Evolutionary conservation across 2,329 filamentous ascomycete genomes (phyloP).

Genomic region (Aspergillus jensenii): DNA sequence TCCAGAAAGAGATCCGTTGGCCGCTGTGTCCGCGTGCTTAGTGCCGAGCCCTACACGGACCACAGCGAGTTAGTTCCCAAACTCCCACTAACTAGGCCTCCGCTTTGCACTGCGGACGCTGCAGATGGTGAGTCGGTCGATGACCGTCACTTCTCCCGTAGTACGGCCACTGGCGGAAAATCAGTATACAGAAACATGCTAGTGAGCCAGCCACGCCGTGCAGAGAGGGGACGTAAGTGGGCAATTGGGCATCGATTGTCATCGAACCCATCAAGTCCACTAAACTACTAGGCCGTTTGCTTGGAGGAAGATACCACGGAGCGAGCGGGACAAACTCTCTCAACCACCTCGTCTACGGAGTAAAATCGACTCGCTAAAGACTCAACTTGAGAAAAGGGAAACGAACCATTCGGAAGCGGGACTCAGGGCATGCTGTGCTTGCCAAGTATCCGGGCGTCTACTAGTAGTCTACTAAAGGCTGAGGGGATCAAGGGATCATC

Average conservation of each 20-base stretch:
- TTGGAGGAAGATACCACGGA: neutral
- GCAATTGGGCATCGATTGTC: too few relatives aligned
- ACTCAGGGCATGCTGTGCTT: neutral
- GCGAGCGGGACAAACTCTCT: neutral
- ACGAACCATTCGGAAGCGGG: neutral
- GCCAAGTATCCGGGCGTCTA: slow-evolving; percentile 1
- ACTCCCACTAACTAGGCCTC: neutral
- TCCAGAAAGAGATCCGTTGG: neutral
- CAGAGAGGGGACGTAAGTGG: neutral
- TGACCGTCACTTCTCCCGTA: too few relatives aligned
- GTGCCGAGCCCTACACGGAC: too few relatives aligned
- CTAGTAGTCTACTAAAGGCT: neutral
- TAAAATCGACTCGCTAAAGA: too few relatives aligned
- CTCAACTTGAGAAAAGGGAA: neutral
- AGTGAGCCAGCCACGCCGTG: neutral
- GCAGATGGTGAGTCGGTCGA: neutral
- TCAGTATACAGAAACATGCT: neutral
- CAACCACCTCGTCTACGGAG: too few relatives aligned
- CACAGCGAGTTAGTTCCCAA: neutral
- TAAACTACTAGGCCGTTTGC: neutral
- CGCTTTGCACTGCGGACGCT: neutral
- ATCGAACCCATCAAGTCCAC: too few relatives aligned
- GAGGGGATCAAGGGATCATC: neutral
- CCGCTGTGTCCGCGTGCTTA: neutral
- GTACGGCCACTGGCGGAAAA: neutral